Evolutionary conservation across 2,329 filamentous ascomycete species (phyloP).

Genomic region (Colletotrichum tropicale): DNA sequence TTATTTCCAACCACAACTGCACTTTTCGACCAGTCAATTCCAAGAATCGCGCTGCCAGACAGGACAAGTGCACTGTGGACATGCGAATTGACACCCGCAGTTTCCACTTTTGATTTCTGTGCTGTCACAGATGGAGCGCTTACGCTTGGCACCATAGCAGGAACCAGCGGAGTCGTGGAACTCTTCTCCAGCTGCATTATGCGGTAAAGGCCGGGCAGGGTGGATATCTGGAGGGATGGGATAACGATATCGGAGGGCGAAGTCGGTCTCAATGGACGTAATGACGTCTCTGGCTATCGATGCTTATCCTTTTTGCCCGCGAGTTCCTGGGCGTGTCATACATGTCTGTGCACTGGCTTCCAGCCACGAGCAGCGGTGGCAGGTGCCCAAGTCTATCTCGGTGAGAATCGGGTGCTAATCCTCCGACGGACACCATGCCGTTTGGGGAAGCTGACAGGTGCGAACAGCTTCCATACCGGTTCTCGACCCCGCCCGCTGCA

Average conservation of each 20-base stretch:
- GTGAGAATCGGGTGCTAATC: neutral
- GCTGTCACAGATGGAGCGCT: conserved; percentile 1
- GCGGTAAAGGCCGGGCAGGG: neutral
- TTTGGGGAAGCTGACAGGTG: conserved; percentile 8
- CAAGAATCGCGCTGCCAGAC: neutral
- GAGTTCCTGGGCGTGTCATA: neutral
- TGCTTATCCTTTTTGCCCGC: neutral
- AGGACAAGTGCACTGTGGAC: neutral
- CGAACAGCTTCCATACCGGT: neutral
- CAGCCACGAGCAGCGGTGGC: neutral
- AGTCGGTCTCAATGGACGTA: neutral
- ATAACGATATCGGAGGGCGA: conserved; percentile 12
- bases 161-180: conserved; percentile 6
- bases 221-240: neutral
- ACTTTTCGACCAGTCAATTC: neutral
- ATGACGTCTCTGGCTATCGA: neutral
- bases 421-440: neutral
- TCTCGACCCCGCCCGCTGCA: conserved; percentile 5
- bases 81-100: neutral
- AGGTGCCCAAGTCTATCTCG: neutral
- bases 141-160: neutral
- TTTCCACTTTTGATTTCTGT: conserved; percentile 5
- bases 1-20: neutral
- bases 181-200: neutral
- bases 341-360: conserved; percentile 9